Evolutionary conservation across 306 rosid genomes (phyloP), one percentile per base, ranked within the genome.

Genomic region (Parietaria judaica): DNA sequence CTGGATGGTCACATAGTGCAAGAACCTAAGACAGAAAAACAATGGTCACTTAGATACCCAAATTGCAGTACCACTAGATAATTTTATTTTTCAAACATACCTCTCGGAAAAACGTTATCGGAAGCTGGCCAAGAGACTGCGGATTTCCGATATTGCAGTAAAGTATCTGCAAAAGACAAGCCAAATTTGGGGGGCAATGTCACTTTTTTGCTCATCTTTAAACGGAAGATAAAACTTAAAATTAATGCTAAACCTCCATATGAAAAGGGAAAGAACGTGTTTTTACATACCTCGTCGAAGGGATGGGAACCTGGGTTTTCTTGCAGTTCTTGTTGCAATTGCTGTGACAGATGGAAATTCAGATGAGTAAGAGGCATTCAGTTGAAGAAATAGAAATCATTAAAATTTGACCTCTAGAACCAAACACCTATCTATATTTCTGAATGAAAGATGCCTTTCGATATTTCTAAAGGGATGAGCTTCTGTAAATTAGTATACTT

Each of bases 131-230:
- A 66, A 90, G 95, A 73, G 97, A 84, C 74, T 90, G 97, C 51
- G 97, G 95, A 72, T 90, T 87, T 76, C 95, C 97, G 55, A 87
- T 90, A 80, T 90, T 90, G 82, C 97, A 90, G 80, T 87, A 87
- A 52, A 90, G 79, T 66, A 90, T 84, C 97, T 90, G 74, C 68
- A 58, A 12, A 66, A 46, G 39, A 60, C 63, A 72, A 58, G 34
- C 11, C 7, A 50, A 63, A 60, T 65, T 44, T 43, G n/a, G 31
- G 31, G 31, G 31, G 31, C 31, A 5, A 41, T 41, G 45, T 41
- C 45, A 41, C 45, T 41, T 23, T 23, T 23, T 23, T 23, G 31
- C 31, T 23, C 31, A 23, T 23, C 31, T 23, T 23, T 23, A 2
- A 23, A 23, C 31, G 31, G 31, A 23, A 23, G 31, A 23, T 23